Base-by-base conservation (phyloP, 2,329 filamentous ascomycete genomes). In the Penicillium sp. region DNA sequence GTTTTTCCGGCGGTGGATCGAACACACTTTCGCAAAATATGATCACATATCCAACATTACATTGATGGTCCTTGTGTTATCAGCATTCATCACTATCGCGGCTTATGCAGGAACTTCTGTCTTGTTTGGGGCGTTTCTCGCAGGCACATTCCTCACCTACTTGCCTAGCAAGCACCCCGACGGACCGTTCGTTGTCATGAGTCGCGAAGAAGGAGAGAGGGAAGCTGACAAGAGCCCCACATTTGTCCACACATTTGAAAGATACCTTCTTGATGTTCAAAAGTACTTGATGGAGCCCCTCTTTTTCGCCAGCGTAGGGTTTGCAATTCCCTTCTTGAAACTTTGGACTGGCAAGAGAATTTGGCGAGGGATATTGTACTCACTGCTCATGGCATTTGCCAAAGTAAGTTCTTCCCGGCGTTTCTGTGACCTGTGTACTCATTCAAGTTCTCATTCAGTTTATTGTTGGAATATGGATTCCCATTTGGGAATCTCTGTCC, bases 221-320 rank as follows among this genome's bases (percentile, higher is more conserved):
- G 63, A 71, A 16, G 58, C 44, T 1, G 53, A 69, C n/a, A 73
- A 73, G 51, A 70, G 67, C 5, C 74, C 73, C 3, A 73, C 67
- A 1, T 76, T 76, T 44, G 61, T 71, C 1, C 71, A 75, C 48
- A 75, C 73, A 0, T 76, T 75, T 51, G 72, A 75, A 49, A 55
- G 58, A 9, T 77, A 76, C 49, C 59, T 75, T 1, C 48, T 71
- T 1, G 72, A 66, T 10, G 64, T 71, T 13, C 74, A 72, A 52
- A 55, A 67, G 19, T 69, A 69, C 51, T 52, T 70, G 36, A 70
- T 71, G 67, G 68, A 67, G 43, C 68, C 68, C 18, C 40, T 71
- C 11, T 71, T 71, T 45, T 71, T 71, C 24, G 59, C 67, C 2
- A 71, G 67, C 48, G 60, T 71, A 8, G 69, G 69, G 0, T 71